phyloP scores from a whole-genome alignment of 768 basidiomycete species.

The Imleria badia region DNA sequence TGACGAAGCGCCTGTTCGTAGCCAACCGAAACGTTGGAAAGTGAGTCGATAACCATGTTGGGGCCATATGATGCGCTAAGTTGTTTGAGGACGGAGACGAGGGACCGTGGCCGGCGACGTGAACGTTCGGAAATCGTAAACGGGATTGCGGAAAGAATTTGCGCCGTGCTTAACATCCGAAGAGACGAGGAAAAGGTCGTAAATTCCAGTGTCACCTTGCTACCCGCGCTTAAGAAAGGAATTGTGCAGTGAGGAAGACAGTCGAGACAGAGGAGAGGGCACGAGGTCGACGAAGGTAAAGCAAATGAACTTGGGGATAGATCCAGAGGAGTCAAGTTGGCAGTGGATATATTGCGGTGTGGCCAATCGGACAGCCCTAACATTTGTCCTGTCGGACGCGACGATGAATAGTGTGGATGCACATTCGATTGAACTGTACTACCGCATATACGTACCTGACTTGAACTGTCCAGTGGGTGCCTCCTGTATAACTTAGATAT shows the following conservation, averaged over 20 bases:
- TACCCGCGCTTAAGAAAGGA: slow-evolving; percentile 15
- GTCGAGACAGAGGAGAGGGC: slow-evolving; percentile 25
- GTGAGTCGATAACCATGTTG: slow-evolving; percentile 31
- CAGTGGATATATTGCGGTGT: background rate
- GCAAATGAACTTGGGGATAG: slow-evolving; percentile 8
- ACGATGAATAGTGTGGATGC: background rate
- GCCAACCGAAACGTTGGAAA: slow-evolving; percentile 42
- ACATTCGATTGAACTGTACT: background rate
- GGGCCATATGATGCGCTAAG: slow-evolving; percentile 29
- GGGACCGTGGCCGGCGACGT: slow-evolving; percentile 37
- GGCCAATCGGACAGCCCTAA: background rate
- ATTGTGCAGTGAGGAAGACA: slow-evolving; percentile 9
- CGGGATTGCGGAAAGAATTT: slow-evolving; percentile 44
- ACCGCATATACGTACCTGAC: slow-evolving; percentile 24
- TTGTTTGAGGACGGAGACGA: slow-evolving; percentile 39
- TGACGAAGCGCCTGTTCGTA: slow-evolving; percentile 22
- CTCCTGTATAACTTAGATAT: background rate
- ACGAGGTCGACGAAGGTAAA: slow-evolving; percentile 2
- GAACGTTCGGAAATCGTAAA: slow-evolving; percentile 37
- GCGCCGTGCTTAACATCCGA: slow-evolving; percentile 34
- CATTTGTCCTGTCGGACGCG: background rate
- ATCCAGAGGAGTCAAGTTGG: slow-evolving; percentile 8
- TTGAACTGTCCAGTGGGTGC: slow-evolving; percentile 5
- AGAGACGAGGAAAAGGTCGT: slow-evolving; percentile 40
- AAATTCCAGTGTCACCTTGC: slow-evolving; percentile 32